Conservation (phyloP, 345 rosid species). For the Boechera stricta region DNA sequence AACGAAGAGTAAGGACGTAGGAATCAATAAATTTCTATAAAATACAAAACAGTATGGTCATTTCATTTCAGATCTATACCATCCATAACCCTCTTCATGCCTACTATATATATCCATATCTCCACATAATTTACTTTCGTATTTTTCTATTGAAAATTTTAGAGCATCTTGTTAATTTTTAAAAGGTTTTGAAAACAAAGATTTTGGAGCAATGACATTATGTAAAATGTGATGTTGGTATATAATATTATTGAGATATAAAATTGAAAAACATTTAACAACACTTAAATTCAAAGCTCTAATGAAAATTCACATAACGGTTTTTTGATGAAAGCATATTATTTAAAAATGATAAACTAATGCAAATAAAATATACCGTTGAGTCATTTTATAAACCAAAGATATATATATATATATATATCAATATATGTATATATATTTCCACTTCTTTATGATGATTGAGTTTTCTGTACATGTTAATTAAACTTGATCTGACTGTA, state of each 20-base stretch:
- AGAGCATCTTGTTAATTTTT: not conserved
- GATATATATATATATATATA: no score
- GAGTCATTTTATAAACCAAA: no score
- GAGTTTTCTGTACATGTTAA: no score
- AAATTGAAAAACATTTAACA: not conserved
- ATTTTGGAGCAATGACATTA: not conserved
- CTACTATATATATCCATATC: constrained; percentile 24
- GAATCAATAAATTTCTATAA: constrained; percentile 7
- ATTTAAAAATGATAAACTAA: no score
- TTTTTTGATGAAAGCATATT: not conserved
- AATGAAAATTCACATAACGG: not conserved
- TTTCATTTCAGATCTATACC: constrained; percentile 31
- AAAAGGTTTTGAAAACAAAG: no score
- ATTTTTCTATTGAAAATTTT: not conserved
- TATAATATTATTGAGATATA: not conserved
- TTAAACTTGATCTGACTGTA: no score
- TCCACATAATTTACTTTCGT: constrained; percentile 8
- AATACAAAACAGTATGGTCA: constrained; percentile 39
- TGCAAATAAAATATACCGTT: no score
- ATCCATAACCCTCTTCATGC: constrained; percentile 37
- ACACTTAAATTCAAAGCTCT: not conserved
- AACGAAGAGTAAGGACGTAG: constrained; percentile 17
- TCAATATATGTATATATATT: no score
- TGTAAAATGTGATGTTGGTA: not conserved
- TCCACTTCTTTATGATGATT: no score